phyloP scores from a whole-genome alignment of 73 alveolate genomes.

The Paramecium sonneborni region DNA sequence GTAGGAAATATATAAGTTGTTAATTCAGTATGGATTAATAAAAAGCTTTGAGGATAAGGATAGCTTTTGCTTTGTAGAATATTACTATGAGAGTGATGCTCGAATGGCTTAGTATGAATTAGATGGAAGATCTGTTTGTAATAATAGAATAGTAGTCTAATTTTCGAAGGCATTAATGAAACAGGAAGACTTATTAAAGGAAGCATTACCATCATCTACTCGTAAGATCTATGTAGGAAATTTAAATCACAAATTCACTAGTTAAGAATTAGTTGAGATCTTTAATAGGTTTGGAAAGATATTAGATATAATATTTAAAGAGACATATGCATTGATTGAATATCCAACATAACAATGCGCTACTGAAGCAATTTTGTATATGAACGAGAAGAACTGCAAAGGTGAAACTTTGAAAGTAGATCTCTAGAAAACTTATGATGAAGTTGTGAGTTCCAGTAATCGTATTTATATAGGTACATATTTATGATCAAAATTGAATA shows the following conservation, averaged over 20 bases:
- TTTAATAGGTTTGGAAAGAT: not conserved
- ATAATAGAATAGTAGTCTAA: not conserved
- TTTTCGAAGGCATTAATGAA: constrained; percentile 16
- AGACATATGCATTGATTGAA: constrained; percentile 34
- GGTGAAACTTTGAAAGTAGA: constrained; percentile 33
- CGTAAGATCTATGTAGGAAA: not conserved
- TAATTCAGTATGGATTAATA: not conserved
- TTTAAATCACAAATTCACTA: not conserved
- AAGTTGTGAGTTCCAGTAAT: not conserved
- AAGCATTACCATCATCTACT: constrained; percentile 9
- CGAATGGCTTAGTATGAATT: constrained; percentile 32
- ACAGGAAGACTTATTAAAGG: constrained; percentile 37
- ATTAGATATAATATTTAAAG: constrained; percentile 31
- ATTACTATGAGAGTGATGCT: constrained; percentile 43
- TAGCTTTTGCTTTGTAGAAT: constrained; percentile 31
- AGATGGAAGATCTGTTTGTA: not conserved
- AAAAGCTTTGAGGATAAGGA: constrained; percentile 52
- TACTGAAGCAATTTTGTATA: not conserved
- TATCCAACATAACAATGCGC: constrained; percentile 8
- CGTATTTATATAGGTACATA: not conserved
- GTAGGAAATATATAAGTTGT: not conserved
- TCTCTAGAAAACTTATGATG: constrained; percentile 41
- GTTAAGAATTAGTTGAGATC: not conserved
- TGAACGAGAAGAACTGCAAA: constrained; percentile 11
- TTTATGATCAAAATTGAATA: not conserved